These are phyloP conservation scores for Gautieria morchelliformis DNA, from an alignment of 768 basidiomycete genomes.

Conservation along the genomic window DNA sequence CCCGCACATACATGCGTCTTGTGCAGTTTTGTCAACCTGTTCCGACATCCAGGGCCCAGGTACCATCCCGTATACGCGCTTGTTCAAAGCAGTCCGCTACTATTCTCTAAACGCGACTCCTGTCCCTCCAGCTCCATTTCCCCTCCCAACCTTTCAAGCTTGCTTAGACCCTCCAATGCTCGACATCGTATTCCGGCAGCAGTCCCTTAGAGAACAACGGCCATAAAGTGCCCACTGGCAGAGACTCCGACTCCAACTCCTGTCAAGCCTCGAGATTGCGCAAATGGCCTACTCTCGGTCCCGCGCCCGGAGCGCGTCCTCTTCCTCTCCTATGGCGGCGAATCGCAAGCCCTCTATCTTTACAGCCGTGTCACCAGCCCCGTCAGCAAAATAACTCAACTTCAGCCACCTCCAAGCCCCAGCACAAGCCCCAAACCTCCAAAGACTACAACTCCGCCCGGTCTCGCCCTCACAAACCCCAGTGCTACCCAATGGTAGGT, in stretches of 20 bases:
- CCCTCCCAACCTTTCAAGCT: constrained; percentile 25
- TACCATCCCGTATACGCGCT: background rate
- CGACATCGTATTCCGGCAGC: constrained; percentile 15
- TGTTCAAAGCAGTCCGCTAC: background rate
- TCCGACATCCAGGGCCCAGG: background rate
- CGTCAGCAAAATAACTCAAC: constrained; percentile 11
- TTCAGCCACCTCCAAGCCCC: no score
- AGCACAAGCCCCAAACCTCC: no score
- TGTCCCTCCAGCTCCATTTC: constrained; percentile 23
- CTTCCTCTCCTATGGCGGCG: constrained; percentile 38
- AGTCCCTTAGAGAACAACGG: constrained; percentile 6
- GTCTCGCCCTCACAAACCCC: constrained; percentile 14
- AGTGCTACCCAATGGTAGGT: background rate
- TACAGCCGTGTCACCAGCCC: constrained; percentile 17
- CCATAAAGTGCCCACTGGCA: constrained; percentile 17
- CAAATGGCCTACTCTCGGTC: background rate
- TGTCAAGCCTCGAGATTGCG: constrained; percentile 13
- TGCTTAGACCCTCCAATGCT: constrained; percentile 14
- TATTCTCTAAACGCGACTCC: constrained; percentile 43
- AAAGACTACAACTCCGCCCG: constrained; percentile 15
- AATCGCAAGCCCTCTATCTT: constrained; percentile 19
- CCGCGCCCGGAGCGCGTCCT: constrained; percentile 34
- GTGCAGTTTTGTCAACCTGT: no score
- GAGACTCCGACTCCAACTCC: constrained; percentile 20
- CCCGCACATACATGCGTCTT: no score